A percentile compares a stretch with the other conserved stretches of the same genome.
Evolutionary conservation across 2,329 filamentous ascomycete genomes (phyloP).

Genomic region (Aspergillaceae sp.): DNA sequence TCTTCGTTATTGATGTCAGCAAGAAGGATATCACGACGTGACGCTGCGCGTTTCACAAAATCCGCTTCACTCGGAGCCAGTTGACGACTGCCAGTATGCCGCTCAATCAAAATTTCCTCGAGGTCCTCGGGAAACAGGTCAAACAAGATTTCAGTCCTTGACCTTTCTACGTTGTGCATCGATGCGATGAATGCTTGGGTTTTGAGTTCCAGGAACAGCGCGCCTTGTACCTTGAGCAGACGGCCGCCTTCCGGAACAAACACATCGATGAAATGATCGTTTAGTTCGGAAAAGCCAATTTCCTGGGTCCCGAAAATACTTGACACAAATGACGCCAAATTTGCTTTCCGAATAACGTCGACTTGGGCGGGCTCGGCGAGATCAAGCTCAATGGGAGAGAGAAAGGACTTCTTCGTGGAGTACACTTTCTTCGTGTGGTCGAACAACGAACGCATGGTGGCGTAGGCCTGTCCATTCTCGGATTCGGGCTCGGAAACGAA

Average conservation of each 20-base stretch:
- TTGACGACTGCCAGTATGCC: slow-evolving; percentile 47
- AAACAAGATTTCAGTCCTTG: slow-evolving; percentile 49
- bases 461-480: slow-evolving; percentile 53
- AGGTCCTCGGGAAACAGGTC: slow-evolving; percentile 53
- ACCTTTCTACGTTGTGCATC: slow-evolving; percentile 47
- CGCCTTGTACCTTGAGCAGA: slow-evolving; percentile 52
- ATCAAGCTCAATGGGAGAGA: slow-evolving; percentile 46
- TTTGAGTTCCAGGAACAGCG: slow-evolving; percentile 56
- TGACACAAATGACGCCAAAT: slow-evolving; percentile 56
- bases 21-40: slow-evolving; percentile 50
- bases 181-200: slow-evolving; percentile 59
- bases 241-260: slow-evolving; percentile 53
- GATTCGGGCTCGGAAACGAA: slow-evolving; percentile 49
- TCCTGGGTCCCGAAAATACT: slow-evolving; percentile 57
- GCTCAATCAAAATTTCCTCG: slow-evolving; percentile 44
- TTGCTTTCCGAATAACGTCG: slow-evolving; percentile 54
- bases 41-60: slow-evolving; percentile 48
- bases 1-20: slow-evolving; percentile 46
- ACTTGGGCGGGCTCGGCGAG: slow-evolving; percentile 46
- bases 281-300: slow-evolving; percentile 55
- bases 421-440: slow-evolving; percentile 57
- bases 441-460: slow-evolving; percentile 53
- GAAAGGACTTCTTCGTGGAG: slow-evolving; percentile 47
- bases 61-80: slow-evolving; percentile 52
- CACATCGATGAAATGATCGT: slow-evolving; percentile 55